Conservation (phyloP, 192 early-diverging fungal species). For the Linnemannia schmuckeri region DNA sequence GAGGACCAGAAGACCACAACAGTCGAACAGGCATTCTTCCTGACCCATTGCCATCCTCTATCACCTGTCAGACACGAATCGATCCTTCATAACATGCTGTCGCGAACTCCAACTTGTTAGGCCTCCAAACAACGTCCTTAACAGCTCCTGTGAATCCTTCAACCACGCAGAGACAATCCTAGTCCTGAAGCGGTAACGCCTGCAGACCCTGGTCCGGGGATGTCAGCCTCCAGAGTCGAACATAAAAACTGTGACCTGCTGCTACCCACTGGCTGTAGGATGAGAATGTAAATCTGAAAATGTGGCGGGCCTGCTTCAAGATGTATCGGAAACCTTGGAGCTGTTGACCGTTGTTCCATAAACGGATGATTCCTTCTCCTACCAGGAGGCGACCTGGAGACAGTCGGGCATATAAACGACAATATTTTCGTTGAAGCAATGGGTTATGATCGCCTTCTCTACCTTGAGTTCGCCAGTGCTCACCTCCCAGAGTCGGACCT, state of each 20-base stretch:
- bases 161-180: not conserved
- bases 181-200: no score
- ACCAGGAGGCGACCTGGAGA: not conserved
- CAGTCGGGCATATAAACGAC: not conserved
- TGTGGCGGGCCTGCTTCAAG: not conserved
- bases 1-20: not conserved
- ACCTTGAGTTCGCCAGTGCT: not conserved
- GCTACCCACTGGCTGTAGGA: not conserved
- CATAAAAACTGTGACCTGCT: not conserved
- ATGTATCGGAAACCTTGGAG: not conserved
- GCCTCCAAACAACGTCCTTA: not conserved
- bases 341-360: not conserved
- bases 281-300: not conserved
- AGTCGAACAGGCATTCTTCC: not conserved
- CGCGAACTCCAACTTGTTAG: not conserved
- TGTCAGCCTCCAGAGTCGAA: not conserved
- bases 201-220: not conserved
- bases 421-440: not conserved
- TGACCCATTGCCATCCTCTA: not conserved
- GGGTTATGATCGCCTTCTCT: no score
- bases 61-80: not conserved
- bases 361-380: not conserved
- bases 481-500: constrained; percentile 5
- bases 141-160: not conserved
- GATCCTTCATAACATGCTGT: not conserved